phyloP scores from a whole-genome alignment of 2,329 filamentous ascomycete species.

The Amauroascus verrucosus region DNA sequence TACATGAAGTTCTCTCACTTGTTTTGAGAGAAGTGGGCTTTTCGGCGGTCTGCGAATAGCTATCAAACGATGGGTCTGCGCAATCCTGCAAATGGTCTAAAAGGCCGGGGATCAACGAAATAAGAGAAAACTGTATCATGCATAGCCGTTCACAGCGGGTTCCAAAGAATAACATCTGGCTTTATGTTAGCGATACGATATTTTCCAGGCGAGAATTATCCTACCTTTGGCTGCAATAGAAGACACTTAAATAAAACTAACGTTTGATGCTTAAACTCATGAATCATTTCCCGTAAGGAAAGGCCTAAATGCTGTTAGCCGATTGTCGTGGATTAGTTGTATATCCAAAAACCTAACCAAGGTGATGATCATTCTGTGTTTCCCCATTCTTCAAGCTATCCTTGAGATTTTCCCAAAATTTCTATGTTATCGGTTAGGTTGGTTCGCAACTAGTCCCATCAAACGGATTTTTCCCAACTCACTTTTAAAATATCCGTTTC shows the following conservation, averaged over 20 bases:
- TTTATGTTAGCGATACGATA: neutral
- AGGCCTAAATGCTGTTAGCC: conserved; percentile 36
- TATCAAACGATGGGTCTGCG: conserved; percentile 84
- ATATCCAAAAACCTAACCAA: conserved; percentile 52
- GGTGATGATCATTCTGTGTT: conserved; percentile 73
- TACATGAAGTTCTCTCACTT: conserved; percentile 74
- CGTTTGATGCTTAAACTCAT: conserved; percentile 91
- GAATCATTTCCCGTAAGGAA: conserved; percentile 79
- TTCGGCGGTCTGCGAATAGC: conserved; percentile 62
- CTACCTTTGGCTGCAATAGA: conserved; percentile 84
- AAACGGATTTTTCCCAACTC: conserved; percentile 6
- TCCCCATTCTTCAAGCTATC: conserved; percentile 49
- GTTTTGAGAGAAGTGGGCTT: conserved; percentile 79
- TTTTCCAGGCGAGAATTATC: neutral
- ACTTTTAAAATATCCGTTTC: conserved; percentile 78
- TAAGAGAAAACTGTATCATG: conserved; percentile 96
- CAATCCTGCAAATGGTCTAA: conserved; percentile 88
- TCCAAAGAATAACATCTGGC: conserved; percentile 93
- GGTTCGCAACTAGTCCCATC: neutral
- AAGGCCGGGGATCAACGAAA: conserved; percentile 88
- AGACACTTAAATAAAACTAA: conserved; percentile 89
- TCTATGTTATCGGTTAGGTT: conserved; percentile 37
- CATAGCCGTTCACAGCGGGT: conserved; percentile 91
- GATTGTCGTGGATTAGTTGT: neutral
- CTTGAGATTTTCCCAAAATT: conserved; percentile 80